Evolutionary conservation across 2,329 filamentous ascomycete species (phyloP), one percentile per base, ranked within the genome.

Genomic region (Xylariomycetidae sp.): DNA sequence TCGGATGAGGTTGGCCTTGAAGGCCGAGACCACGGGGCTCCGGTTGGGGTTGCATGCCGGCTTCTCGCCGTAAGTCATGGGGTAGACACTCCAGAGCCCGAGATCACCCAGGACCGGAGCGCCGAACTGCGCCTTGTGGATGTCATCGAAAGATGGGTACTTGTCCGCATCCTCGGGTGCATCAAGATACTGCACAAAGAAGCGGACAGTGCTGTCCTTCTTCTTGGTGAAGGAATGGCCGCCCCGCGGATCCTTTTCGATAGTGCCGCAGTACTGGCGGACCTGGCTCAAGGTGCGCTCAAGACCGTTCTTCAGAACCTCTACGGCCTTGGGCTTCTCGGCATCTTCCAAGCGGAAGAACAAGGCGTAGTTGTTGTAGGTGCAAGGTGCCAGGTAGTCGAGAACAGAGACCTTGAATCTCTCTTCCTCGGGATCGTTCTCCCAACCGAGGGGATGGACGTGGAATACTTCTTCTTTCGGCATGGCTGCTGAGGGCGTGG

Each of bases 1-100:
- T 0, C 46, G 53, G 17, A 67, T 48, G 25, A 68, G 60, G 42
- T 60, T 68, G 0, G 57, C 58, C 33, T 66, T 57, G 44, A 60
- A 68, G 0, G 54, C 61, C 0, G 63, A 49, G 0, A 54, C 44
- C 1, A 52, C 36, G 2, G 64, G 62, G 6, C 42, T 57, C 4
- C 35, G 47, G 12, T 58, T 50, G 0, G 57, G 57, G 10, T 58
- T 45, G 4, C 58, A 56, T 34, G 64, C 62, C 1, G 57, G 58
- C 42, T 56, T 60, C 41, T 62, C 57, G 9, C 60, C 59, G 28
- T 59, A 59, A 4, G 54, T 58, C 60, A 67, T 63, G 0, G 54
- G 52, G 1, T 48, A 40, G 4, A 63, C 53, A 31, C 55, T 54
- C 55, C 57, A 63, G 22, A 41, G 24, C 2, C 48, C 47, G 16